phyloP scores from a whole-genome alignment of 139 green algal species.

The Picochlorum sp. region DNA sequence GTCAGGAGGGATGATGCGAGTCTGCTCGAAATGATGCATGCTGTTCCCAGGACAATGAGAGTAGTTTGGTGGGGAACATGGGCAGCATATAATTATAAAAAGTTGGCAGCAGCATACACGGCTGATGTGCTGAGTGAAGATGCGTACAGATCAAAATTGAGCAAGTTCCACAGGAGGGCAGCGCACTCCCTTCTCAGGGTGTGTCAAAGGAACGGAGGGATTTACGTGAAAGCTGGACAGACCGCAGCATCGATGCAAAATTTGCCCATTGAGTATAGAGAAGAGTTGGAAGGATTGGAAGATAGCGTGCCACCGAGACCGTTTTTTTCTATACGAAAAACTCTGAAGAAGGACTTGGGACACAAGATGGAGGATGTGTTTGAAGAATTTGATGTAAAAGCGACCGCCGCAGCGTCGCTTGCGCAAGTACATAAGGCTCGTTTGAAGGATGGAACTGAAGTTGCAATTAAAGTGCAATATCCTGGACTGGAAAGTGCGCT shows the following conservation, averaged over 20 bases:
- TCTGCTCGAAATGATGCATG: constrained; percentile 2
- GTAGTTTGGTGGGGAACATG: constrained; percentile 12
- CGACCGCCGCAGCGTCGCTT: constrained; percentile 60
- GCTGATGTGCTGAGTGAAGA: background rate
- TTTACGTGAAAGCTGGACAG: constrained; percentile 87
- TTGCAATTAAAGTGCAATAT: constrained; percentile 77
- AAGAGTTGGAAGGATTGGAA: constrained; percentile 48
- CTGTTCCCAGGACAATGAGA: constrained; percentile 9
- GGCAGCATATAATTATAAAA: constrained; percentile 16
- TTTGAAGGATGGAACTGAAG: constrained; percentile 34
- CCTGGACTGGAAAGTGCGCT: constrained; percentile 44
- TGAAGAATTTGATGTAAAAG: constrained; percentile 43
- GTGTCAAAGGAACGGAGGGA: constrained; percentile 57
- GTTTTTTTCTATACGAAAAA: constrained; percentile 30
- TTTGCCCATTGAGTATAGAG: constrained; percentile 45
- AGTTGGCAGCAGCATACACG: background rate
- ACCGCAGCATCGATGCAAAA: constrained; percentile 46
- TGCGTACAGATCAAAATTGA: constrained; percentile 4
- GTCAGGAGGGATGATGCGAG: constrained; percentile 2
- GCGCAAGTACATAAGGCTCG: constrained; percentile 67
- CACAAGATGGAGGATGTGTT: constrained; percentile 28
- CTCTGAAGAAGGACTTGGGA: constrained; percentile 31
- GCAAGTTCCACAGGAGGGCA: constrained; percentile 1
- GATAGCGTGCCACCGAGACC: constrained; percentile 50
- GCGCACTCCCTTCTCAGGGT: constrained; percentile 24